These are phyloP conservation scores for Hypoxylon fragiforme DNA, from an alignment of 495 filamentous ascomycete genomes.

Conservation along the genomic window DNA sequence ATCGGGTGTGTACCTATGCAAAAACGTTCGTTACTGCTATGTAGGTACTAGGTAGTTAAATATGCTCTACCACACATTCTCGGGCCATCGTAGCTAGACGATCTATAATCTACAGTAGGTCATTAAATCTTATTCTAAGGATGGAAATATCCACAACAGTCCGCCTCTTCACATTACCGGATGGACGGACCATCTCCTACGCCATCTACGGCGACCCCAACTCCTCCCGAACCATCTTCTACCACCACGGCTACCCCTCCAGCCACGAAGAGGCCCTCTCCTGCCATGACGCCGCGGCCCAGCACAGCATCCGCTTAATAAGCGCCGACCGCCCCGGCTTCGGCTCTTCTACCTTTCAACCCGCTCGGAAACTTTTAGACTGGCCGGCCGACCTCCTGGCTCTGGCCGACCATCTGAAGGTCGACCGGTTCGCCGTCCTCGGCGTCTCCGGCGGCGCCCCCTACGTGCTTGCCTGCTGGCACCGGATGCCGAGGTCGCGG, in stretches of 20 bases:
- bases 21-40: no score
- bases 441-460: slow-evolving; percentile 52
- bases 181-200: slow-evolving; percentile 47
- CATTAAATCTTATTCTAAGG: no score
- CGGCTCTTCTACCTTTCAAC: slow-evolving; percentile 47
- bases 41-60: no score
- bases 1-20: no score
- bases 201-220: slow-evolving; percentile 45
- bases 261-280: slow-evolving; percentile 47
- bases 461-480: slow-evolving; percentile 49
- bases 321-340: slow-evolving; percentile 50
- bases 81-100: no score
- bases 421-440: slow-evolving; percentile 46
- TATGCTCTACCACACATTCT: no score
- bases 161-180: slow-evolving; percentile 35
- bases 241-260: slow-evolving; percentile 50
- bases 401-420: slow-evolving; percentile 40
- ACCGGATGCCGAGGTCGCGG: slow-evolving; percentile 34
- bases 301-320: slow-evolving; percentile 43
- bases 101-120: no score
- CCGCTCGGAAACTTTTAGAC: slow-evolving; percentile 41
- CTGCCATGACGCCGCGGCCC: slow-evolving; percentile 32
- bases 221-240: slow-evolving; percentile 39
- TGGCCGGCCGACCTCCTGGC: slow-evolving; percentile 47
- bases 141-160: no score